Evolutionary conservation across 371 early-diverging fungal genomes (phyloP), one percentile per base, ranked within the genome.

Genomic region (Mortierella sp.): DNA sequence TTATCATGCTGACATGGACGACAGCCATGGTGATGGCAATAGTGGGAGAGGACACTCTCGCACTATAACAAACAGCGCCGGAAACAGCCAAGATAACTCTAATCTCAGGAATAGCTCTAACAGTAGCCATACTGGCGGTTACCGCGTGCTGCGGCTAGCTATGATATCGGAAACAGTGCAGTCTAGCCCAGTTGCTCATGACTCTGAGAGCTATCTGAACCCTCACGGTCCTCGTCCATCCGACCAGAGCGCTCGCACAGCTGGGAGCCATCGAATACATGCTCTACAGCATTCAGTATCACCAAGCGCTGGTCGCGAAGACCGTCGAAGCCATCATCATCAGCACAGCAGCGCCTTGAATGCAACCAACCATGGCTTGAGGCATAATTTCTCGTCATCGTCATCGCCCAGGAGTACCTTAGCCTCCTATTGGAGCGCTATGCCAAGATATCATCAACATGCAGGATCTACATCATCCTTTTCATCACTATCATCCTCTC

Each of bases 371-470:
- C 61, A 60, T 45, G 45, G 51, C 8, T 43, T 51, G 10, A 34
- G 34, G 34, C 34, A 34, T 34, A 34, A 34, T 34, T 34, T 10
- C 4, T 34, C 10, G 34, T 34, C 34, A 27, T 46, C 48, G 14
- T 31, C 62, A n/a, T 60, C 62, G 9, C 19, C 69, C 27, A 52
- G 62, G 16, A 17, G 57, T 9, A 50, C 46, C 12, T 56, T 54
- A 7, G 46, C 68, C 1, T 56, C 60, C 6, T 60, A 67, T 31
- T 67, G 61, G 68, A 45, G 40, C 19, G 47, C 53, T 3, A 28
- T 45, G 16, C 37, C 31, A 17, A 44, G 57, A 51, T 44, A 51
- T 31, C 50, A 54, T n/a, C 69, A 50, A 24, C 48, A 62, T 21
- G 7, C 43, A 0, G 24, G 21, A 24, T 53, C 60, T 12, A 16